Evolutionary conservation across 768 basidiomycete species (phyloP).

Genomic region (Termitomyces sp.): DNA sequence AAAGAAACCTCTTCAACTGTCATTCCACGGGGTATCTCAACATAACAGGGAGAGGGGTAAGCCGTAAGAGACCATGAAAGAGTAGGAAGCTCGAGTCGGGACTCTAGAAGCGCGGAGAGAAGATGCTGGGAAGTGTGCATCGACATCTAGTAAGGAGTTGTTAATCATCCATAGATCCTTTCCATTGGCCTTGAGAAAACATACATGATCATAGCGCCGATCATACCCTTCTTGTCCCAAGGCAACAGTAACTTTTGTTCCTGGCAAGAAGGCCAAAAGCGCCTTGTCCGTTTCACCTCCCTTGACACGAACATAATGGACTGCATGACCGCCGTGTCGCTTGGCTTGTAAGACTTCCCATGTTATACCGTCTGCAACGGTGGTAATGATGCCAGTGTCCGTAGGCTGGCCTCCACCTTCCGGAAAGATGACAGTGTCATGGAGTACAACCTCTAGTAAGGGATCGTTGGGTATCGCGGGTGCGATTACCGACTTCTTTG

Average conservation of each 20-base stretch:
- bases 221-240: constrained; percentile 55
- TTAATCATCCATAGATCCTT: neutral
- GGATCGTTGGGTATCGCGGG: constrained; percentile 39
- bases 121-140: constrained; percentile 86
- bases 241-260: constrained; percentile 44
- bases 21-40: constrained; percentile 71
- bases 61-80: constrained; percentile 78
- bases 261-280: constrained; percentile 42
- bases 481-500: constrained; percentile 50
- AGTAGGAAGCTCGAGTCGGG: constrained; percentile 57
- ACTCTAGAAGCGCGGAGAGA: constrained; percentile 75
- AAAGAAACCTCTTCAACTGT: constrained; percentile 52
- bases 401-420: constrained; percentile 81
- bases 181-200: constrained; percentile 17
- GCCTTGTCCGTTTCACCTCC: constrained; percentile 36
- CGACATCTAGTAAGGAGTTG: constrained; percentile 49
- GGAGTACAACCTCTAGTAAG: constrained; percentile 60
- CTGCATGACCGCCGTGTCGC: constrained; percentile 66
- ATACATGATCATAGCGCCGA: constrained; percentile 70
- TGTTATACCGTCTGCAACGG: constrained; percentile 33
- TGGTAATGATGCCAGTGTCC: constrained; percentile 59
- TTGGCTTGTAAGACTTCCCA: constrained; percentile 66
- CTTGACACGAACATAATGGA: constrained; percentile 60
- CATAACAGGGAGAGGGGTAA: constrained; percentile 65
- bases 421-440: constrained; percentile 78